These are phyloP conservation scores for Gossypium mustelinum DNA, from an alignment of 345 rosid genomes.

Conservation along the genomic window DNA sequence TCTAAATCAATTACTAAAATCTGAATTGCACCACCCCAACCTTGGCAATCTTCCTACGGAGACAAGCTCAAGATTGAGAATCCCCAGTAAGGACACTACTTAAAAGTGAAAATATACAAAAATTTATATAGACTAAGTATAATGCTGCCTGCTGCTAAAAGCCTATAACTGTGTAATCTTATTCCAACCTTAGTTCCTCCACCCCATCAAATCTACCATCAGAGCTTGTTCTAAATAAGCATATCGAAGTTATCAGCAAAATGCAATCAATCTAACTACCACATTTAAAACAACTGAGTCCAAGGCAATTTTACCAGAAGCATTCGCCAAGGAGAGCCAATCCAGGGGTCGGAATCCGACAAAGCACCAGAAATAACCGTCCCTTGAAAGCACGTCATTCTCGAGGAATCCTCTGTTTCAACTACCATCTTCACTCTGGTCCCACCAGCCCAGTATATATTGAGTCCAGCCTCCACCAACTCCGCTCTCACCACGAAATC, in stretches of 20 bases:
- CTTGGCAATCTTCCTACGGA: not conserved
- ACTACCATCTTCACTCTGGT: slow-evolving; percentile 75
- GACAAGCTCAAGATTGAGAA: not conserved
- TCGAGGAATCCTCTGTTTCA: slow-evolving; percentile 76
- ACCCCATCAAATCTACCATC: not conserved
- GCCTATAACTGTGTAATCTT: not conserved
- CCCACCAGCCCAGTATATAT: slow-evolving; percentile 49
- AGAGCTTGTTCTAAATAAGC: not conserved
- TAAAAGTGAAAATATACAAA: not conserved
- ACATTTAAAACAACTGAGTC: not conserved
- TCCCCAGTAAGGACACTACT: not conserved
- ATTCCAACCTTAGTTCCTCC: not conserved
- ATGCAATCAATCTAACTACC: not conserved
- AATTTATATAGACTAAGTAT: not conserved
- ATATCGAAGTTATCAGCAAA: not conserved
- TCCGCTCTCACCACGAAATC: slow-evolving; percentile 80
- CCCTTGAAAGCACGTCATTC: slow-evolving; percentile 79
- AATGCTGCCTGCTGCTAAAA: not conserved
- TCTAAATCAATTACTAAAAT: not conserved
- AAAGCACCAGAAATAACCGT: slow-evolving; percentile 37
- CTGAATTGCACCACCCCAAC: not conserved
- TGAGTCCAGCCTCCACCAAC: slow-evolving; percentile 61
- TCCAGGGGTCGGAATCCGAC: slow-evolving; percentile 53
- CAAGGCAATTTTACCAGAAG: slow-evolving; percentile 52
- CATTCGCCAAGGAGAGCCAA: slow-evolving; percentile 83